Percentiles rank a stretch among this genome's conserved stretches.
These are phyloP conservation scores for Xerocomus spinulosus DNA, from an alignment of 768 basidiomycete genomes.

Conservation along the genomic window DNA sequence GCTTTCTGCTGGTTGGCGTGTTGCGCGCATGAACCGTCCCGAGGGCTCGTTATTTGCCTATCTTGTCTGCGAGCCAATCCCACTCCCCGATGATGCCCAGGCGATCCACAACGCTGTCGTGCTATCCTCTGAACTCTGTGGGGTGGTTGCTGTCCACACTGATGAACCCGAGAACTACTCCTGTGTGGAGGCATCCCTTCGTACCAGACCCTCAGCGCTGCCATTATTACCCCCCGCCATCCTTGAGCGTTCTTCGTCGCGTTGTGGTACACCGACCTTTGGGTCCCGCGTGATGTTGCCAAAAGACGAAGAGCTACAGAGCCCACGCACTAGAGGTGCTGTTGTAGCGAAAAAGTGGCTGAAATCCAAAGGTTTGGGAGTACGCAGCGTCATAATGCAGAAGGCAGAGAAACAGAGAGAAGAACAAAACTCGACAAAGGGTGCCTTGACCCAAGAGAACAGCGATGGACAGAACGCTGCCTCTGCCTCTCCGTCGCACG, in stretches of 20 bases:
- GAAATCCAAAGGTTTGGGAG: constrained; percentile 26
- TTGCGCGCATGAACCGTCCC: constrained; percentile 50
- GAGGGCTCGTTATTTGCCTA: constrained; percentile 68
- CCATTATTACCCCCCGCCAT: constrained; percentile 23
- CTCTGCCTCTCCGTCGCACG: constrained; percentile 12
- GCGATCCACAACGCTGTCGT: constrained; percentile 19
- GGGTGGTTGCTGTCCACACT: constrained; percentile 6
- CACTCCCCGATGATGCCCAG: constrained; percentile 40
- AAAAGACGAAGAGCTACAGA: constrained; percentile 23
- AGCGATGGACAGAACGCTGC: constrained; percentile 3
- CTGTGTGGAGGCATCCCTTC: constrained; percentile 1
- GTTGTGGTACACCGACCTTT: constrained; percentile 60
- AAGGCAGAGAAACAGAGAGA: constrained; percentile 23
- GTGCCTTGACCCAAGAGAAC: background rate
- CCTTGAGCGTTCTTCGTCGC: constrained; percentile 44
- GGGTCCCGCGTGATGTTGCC: constrained; percentile 43
- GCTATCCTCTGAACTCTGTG: constrained; percentile 15
- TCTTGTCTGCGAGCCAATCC: constrained; percentile 60
- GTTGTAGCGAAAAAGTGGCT: constrained; percentile 25
- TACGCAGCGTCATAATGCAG: constrained; percentile 21
- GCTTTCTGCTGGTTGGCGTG: constrained; percentile 57
- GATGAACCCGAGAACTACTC: constrained; percentile 1
- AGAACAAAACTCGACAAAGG: constrained; percentile 5
- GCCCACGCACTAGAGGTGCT: constrained; percentile 9
- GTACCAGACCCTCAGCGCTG: constrained; percentile 7